Evolutionary conservation across 2,329 filamentous ascomycete genomes (phyloP).

Genomic region (Thermoascus crustaceus): DNA sequence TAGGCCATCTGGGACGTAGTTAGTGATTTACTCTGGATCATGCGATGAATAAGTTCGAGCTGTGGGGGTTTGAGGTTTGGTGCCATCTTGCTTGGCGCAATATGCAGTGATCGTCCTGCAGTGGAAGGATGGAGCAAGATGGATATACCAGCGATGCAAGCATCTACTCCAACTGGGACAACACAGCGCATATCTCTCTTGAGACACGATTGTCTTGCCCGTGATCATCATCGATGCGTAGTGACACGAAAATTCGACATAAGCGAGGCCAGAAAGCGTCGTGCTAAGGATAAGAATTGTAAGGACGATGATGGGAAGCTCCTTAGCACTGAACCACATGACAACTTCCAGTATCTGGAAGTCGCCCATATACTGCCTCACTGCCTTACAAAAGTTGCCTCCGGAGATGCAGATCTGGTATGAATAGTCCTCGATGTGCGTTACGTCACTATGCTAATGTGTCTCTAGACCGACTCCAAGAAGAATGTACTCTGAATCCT

Average conservation of each 20-base stretch:
- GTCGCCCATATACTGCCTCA: constrained; percentile 17
- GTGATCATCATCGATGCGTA: constrained; percentile 12
- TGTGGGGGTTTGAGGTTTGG: no score
- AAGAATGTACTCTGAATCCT: constrained; percentile 11
- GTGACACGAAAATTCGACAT: constrained; percentile 11
- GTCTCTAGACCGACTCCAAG: constrained; percentile 9
- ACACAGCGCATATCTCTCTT: constrained; percentile 8
- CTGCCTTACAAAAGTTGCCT: constrained; percentile 12
- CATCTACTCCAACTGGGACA: constrained; percentile 1
- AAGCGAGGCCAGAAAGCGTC: no score
- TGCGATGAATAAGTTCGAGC: no score
- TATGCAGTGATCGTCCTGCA: no score
- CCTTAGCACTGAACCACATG: constrained; percentile 7
- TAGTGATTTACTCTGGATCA: no score
- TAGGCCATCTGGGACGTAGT: no score
- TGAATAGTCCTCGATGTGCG: constrained; percentile 6
- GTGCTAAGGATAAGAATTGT: constrained; percentile 10
- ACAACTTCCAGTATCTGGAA: constrained; percentile 13
- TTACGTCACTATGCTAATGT: constrained; percentile 1
- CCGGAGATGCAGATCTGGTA: constrained; percentile 12
- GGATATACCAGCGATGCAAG: no score
- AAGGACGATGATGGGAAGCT: constrained; percentile 14
- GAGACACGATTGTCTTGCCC: constrained; percentile 9
- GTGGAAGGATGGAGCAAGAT: no score
- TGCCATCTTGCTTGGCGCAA: no score